These are phyloP conservation scores for Scenedesmus sp. DNA, from an alignment of 163 green algal genomes.

Conservation along the genomic window DNA sequence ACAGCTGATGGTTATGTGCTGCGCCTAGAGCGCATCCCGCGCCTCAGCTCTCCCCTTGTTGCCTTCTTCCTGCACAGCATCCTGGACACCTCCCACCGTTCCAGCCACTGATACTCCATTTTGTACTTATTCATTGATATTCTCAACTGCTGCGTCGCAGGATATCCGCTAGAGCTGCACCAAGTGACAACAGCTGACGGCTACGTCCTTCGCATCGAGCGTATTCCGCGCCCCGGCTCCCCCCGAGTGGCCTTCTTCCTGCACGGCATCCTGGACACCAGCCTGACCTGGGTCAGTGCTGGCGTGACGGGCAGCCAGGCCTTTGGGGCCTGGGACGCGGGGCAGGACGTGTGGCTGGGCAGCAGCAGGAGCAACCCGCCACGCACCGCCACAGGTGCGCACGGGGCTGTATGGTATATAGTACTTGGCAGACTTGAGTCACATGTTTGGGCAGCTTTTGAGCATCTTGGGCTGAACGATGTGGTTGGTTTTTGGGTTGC, in stretches of 20 bases:
- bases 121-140: no score
- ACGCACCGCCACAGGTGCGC: constrained; percentile 67
- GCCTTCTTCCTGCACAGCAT: constrained; percentile 93
- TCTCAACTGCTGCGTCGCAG: neutral
- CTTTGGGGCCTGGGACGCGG: constrained; percentile 94
- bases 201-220: constrained; percentile 81
- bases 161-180: constrained; percentile 74
- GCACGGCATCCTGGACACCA: constrained; percentile 85
- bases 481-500: no score
- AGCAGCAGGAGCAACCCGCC: constrained; percentile 92
- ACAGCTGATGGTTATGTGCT: constrained; percentile 88
- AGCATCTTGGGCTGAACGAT: neutral
- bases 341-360: constrained; percentile 96
- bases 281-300: constrained; percentile 71
- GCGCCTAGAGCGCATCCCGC: constrained; percentile 82
- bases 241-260: constrained; percentile 88
- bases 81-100: constrained; percentile 66
- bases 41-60: constrained; percentile 64
- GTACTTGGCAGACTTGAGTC: no score
- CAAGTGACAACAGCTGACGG: constrained; percentile 88
- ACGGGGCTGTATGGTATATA: no score
- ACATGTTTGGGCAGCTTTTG: neutral
- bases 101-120: no score
- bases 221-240: constrained; percentile 72
- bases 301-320: constrained; percentile 86